A percentile compares a stretch with the other conserved stretches of the same genome.
Conservation (phyloP, 2,329 filamentous ascomycete genomes). For the Fusarium piperis region DNA sequence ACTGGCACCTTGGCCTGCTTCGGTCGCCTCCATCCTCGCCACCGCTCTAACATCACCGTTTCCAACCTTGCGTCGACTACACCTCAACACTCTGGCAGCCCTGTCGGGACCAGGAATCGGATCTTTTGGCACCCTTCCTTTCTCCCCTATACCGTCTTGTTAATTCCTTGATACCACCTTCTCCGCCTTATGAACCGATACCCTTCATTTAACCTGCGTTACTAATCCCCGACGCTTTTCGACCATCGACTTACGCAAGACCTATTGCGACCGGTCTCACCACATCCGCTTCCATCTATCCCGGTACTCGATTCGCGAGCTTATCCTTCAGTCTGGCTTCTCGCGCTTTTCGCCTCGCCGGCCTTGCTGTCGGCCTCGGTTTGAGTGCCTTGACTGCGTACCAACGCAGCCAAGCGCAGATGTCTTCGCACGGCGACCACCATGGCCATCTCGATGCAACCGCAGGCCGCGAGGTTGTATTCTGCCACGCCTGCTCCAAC, state of each 20-base stretch:
- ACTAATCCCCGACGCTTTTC: background rate
- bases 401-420: conserved; percentile 57
- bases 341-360: conserved; percentile 62
- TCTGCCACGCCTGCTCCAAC: conserved; percentile 81
- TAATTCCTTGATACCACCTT: background rate
- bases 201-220: background rate
- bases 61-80: conserved; percentile 22
- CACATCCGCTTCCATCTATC: background rate
- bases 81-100: conserved; percentile 7
- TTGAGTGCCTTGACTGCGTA: conserved; percentile 66
- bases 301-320: background rate
- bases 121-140: background rate
- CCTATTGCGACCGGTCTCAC: conserved; percentile 2
- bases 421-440: conserved; percentile 46
- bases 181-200: background rate
- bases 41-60: conserved; percentile 26
- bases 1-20: conserved; percentile 22
- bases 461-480: conserved; percentile 75
- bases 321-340: conserved; percentile 61
- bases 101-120: conserved; percentile 6
- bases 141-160: background rate
- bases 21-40: conserved; percentile 27
- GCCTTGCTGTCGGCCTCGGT: conserved; percentile 68
- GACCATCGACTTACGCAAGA: background rate
- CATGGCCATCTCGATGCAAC: conserved; percentile 60